A percentile compares a stretch with the other conserved stretches of the same genome.
Conservation (phyloP, 352 stramenopile genomes). For the Globisporangium sylvaticum region DNA sequence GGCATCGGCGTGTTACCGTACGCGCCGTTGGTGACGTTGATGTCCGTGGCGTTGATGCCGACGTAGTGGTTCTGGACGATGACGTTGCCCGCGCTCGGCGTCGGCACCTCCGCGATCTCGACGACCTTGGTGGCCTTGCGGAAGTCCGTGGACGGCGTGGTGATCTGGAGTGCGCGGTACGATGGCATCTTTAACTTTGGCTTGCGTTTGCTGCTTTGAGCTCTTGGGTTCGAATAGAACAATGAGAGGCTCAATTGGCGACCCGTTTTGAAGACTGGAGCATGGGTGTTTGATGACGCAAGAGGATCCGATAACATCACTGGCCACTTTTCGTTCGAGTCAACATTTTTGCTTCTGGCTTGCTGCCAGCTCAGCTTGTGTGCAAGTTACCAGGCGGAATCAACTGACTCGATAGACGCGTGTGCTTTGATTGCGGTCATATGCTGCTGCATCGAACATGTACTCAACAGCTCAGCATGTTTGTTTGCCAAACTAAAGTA, state of each 20-base stretch:
- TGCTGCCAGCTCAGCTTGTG: too few relatives aligned
- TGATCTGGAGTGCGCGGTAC: constrained; percentile 30
- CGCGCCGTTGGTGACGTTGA: constrained; percentile 52
- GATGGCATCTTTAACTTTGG: constrained; percentile 20
- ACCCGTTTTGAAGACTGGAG: neutral
- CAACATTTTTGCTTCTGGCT: neutral
- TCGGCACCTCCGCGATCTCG: constrained; percentile 23
- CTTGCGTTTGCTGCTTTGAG: neutral
- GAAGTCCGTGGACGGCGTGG: constrained; percentile 37
- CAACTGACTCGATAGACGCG: neutral
- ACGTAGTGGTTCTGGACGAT: constrained; percentile 52
- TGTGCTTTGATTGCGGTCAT: neutral
- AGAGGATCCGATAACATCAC: neutral
- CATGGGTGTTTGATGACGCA: neutral
- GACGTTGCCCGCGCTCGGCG: constrained; percentile 20
- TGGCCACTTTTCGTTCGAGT: neutral
- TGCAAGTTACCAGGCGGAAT: neutral
- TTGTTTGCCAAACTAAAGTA: too few relatives aligned
- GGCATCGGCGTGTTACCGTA: constrained; percentile 25
- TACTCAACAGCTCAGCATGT: neutral
- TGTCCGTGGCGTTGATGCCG: constrained; percentile 55
- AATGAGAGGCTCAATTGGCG: neutral
- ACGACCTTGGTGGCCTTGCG: constrained; percentile 30
- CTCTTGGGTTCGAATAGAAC: neutral
- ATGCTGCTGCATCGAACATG: neutral